Conservation (phyloP, 2,329 filamentous ascomycete species). For the Pestalotiopsis sp. region DNA sequence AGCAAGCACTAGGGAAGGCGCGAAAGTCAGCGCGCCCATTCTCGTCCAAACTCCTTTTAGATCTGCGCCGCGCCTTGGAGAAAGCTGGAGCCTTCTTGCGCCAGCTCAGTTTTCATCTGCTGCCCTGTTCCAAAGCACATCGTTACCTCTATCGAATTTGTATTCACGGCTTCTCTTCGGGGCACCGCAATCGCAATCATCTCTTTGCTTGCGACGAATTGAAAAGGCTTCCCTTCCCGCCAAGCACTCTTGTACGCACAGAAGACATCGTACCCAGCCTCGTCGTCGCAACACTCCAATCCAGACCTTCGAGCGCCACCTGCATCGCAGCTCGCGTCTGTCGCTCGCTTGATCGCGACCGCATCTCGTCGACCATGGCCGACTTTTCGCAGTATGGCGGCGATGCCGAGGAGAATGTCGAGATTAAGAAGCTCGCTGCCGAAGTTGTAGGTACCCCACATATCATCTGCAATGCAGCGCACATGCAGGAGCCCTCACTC, state of each 20-base stretch:
- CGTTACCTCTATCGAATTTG: too few relatives aligned
- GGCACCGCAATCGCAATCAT: not conserved
- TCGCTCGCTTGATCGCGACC: not conserved
- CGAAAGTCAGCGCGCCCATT: not conserved
- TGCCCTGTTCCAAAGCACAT: not conserved
- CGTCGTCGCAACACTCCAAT: not conserved
- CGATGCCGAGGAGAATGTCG: slow-evolving; percentile 47
- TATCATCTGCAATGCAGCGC: slow-evolving; percentile 1
- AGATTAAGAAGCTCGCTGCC: slow-evolving; percentile 55
- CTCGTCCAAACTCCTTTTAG: slow-evolving; percentile 8
- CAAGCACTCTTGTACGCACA: not conserved
- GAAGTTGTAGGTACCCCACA: slow-evolving; percentile 61
- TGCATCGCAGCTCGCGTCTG: not conserved
- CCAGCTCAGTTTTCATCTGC: not conserved
- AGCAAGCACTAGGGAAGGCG: not conserved
- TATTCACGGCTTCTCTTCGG: not conserved
- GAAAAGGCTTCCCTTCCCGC: not conserved
- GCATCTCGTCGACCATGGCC: slow-evolving; percentile 9
- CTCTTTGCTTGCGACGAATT: not conserved
- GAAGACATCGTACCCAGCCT: not conserved
- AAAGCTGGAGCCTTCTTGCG: not conserved
- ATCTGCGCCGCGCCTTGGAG: not conserved
- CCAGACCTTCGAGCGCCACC: not conserved
- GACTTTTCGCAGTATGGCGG: slow-evolving; percentile 23
- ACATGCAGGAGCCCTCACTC: slow-evolving; percentile 1